A percentile compares a stretch with the other conserved stretches of the same genome.
Evolutionary conservation across 2,329 filamentous ascomycete species (phyloP).

Genomic region (Juglanconis sp.): DNA sequence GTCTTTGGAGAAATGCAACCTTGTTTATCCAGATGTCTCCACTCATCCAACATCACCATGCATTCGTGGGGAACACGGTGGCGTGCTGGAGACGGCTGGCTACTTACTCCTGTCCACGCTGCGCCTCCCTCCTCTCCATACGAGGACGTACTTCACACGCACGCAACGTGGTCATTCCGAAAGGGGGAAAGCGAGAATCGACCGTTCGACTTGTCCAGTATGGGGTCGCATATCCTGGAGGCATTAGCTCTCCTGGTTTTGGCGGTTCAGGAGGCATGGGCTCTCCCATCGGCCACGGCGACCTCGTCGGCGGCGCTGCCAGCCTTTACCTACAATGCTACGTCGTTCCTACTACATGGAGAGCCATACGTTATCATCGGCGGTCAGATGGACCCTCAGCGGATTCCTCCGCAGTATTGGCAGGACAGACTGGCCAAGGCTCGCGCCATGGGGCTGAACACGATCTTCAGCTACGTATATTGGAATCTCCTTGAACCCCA

Average conservation of each 20-base stretch:
- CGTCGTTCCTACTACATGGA: slow-evolving; percentile 38
- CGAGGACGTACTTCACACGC: too few relatives aligned
- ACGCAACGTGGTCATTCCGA: too few relatives aligned
- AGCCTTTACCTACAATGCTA: slow-evolving; percentile 37
- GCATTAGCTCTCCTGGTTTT: not conserved
- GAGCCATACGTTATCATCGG: slow-evolving; percentile 41
- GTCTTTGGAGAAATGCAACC: too few relatives aligned
- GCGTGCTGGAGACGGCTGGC: too few relatives aligned
- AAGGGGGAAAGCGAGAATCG: too few relatives aligned
- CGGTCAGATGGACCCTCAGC: slow-evolving; percentile 49
- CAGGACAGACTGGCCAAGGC: slow-evolving; percentile 41
- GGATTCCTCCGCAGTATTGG: slow-evolving; percentile 46
- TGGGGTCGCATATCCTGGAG: too few relatives aligned
- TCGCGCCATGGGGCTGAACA: slow-evolving; percentile 46
- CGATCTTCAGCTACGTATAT: slow-evolving; percentile 48
- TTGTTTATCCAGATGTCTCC: too few relatives aligned
- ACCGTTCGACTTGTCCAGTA: too few relatives aligned
- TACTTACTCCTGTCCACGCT: too few relatives aligned
- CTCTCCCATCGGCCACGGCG: not conserved
- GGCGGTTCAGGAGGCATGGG: not conserved
- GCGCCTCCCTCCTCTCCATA: too few relatives aligned
- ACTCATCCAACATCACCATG: too few relatives aligned
- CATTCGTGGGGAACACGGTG: too few relatives aligned
- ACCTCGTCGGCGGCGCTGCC: not conserved
- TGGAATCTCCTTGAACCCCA: slow-evolving; percentile 47